Conservation (phyloP, 768 basidiomycete genomes). For the Leccinellum albellum region DNA sequence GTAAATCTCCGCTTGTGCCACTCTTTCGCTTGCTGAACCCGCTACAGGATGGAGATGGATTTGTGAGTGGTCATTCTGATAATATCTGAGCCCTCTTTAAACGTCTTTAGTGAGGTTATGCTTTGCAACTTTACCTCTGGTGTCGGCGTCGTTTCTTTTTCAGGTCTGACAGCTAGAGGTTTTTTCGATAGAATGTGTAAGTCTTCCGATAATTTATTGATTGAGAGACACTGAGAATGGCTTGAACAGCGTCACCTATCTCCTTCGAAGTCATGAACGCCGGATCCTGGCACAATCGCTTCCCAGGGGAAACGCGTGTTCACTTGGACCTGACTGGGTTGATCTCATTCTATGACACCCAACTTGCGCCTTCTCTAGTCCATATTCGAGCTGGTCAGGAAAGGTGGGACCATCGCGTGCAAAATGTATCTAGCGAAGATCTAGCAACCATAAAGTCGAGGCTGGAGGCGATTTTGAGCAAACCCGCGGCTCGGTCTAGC, state of each 20-base stretch:
- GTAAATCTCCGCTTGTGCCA: conserved; percentile 10
- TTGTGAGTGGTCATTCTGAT: conserved; percentile 23
- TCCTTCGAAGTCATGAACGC: conserved; percentile 9
- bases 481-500: conserved; percentile 17
- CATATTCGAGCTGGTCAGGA: conserved; percentile 19
- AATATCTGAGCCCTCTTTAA: neutral
- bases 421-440: conserved; percentile 26
- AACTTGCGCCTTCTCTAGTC: conserved; percentile 31
- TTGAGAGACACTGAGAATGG: neutral
- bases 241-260: neutral
- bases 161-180: conserved; percentile 3
- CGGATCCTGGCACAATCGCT: conserved; percentile 33
- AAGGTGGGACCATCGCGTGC: conserved; percentile 31
- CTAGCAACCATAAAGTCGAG: conserved; percentile 1
- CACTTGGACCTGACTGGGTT: conserved; percentile 32
- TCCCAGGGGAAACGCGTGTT: conserved; percentile 36
- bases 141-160: conserved; percentile 21
- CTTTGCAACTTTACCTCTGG: conserved; percentile 33
- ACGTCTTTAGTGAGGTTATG: conserved; percentile 33
- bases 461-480: conserved; percentile 3
- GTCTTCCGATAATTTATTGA: neutral
- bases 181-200: neutral
- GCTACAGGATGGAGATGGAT: conserved; percentile 27
- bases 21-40: neutral
- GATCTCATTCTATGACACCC: conserved; percentile 36